phyloP scores from a whole-genome alignment of 2,329 filamentous ascomycete genomes.

The Colletotrichum shisoi region DNA sequence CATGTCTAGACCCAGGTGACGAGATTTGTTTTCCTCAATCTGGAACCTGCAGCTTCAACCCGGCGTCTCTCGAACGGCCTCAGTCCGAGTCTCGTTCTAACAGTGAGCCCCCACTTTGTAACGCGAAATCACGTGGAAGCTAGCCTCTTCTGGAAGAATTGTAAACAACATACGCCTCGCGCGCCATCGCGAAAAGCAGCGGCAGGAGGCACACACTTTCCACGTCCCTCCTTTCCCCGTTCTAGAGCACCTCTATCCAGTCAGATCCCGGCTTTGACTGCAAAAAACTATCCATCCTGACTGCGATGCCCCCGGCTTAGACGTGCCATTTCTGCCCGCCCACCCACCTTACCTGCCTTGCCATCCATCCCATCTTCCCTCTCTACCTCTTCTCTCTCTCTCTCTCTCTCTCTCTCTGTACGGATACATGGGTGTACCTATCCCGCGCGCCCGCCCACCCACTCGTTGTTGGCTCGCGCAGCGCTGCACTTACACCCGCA shows the following conservation, averaged over 20 bases:
- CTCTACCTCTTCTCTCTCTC: not conserved
- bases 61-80: conserved; percentile 10
- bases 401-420: not conserved
- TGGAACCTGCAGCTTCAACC: conserved; percentile 33
- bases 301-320: conserved; percentile 27
- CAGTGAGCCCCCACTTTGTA: not conserved
- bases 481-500: conserved; percentile 32
- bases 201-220: conserved; percentile 8
- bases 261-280: conserved; percentile 18
- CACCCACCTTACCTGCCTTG: conserved; percentile 18
- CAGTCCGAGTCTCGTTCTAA: conserved; percentile 18
- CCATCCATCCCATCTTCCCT: conserved; percentile 18
- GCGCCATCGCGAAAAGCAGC: conserved; percentile 37
- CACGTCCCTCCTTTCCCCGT: conserved; percentile 25
- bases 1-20: conserved; percentile 26
- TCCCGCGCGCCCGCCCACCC: conserved; percentile 17
- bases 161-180: conserved; percentile 40
- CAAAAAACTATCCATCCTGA: conserved; percentile 29
- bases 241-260: conserved; percentile 26
- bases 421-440: no score
- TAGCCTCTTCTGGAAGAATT: conserved; percentile 32
- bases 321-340: conserved; percentile 30
- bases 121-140: conserved; percentile 36
- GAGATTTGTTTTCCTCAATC: conserved; percentile 34
- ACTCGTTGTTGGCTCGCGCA: conserved; percentile 17